Evolutionary conservation across 176 grass and related monocot species (phyloP).

Genomic region (Neostapfia colusana): DNA sequence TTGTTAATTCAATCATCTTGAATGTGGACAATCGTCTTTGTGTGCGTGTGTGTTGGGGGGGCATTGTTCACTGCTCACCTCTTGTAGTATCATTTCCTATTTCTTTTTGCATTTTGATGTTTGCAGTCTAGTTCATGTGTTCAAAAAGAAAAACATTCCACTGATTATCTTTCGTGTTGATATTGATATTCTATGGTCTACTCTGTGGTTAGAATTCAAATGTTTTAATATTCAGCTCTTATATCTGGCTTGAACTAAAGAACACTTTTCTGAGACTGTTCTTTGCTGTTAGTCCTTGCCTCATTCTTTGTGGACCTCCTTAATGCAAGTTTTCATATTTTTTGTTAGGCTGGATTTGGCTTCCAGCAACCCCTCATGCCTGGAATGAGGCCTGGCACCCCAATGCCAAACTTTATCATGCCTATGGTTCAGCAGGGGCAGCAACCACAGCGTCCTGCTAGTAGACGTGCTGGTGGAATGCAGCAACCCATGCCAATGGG

Average conservation of each 20-base stretch:
- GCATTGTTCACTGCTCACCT: not conserved
- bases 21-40: not conserved
- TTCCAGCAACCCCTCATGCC: constrained; percentile 91
- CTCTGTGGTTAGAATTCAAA: not conserved
- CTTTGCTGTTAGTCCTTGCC: not conserved
- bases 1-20: no score
- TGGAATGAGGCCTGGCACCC: constrained; percentile 74
- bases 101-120: not conserved
- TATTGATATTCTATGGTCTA: not conserved
- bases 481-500: constrained; percentile 58
- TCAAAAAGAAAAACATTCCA: not conserved
- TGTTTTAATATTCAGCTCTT: not conserved
- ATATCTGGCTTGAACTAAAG: not conserved
- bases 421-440: constrained; percentile 86
- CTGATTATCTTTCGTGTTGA: not conserved
- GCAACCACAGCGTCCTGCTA: constrained; percentile 64
- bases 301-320: not conserved
- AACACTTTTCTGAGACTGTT: not conserved
- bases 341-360: constrained; percentile 75
- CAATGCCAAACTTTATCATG: constrained; percentile 75
- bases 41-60: no score
- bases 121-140: not conserved
- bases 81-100: not conserved
- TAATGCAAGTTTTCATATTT: not conserved
- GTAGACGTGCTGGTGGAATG: constrained; percentile 58